Evolutionary conservation across 306 rosid genomes (phyloP).

Genomic region (Myrica gale): DNA sequence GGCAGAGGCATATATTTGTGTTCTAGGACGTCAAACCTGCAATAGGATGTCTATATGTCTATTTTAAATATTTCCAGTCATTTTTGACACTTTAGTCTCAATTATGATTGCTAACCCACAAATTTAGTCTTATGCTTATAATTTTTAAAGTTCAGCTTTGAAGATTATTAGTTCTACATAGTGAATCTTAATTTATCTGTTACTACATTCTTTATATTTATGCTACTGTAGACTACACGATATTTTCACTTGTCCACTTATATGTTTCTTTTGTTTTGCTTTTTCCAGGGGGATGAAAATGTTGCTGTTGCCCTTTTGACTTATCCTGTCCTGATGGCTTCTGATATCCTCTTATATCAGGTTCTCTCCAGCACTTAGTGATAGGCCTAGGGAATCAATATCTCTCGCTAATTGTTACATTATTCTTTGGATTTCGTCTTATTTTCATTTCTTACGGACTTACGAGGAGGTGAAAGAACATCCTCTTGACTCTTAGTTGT

Average conservation of each 20-base stretch:
- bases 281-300: slow-evolving; percentile 87
- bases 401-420: slow-evolving; percentile 13
- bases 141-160: neutral
- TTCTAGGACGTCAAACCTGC: neutral
- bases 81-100: neutral
- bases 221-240: neutral
- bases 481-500: neutral
- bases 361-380: slow-evolving; percentile 37
- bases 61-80: neutral
- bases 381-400: slow-evolving; percentile 7
- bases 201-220: neutral
- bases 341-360: slow-evolving; percentile 97
- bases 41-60: neutral
- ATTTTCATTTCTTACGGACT: slow-evolving; percentile 3
- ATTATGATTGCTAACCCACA: neutral
- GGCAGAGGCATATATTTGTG: neutral
- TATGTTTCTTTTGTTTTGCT: slow-evolving; percentile 33
- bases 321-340: slow-evolving; percentile 97
- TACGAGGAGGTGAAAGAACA: slow-evolving; percentile 2
- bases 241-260: slow-evolving; percentile 16
- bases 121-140: neutral
- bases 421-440: slow-evolving; percentile 10
- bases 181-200: slow-evolving; percentile 6
- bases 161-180: neutral
- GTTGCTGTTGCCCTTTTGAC: slow-evolving; percentile 96